Evolutionary conservation across 139 green algal genomes (phyloP).

Genomic region (Deuterostichococcus epilithicus): DNA sequence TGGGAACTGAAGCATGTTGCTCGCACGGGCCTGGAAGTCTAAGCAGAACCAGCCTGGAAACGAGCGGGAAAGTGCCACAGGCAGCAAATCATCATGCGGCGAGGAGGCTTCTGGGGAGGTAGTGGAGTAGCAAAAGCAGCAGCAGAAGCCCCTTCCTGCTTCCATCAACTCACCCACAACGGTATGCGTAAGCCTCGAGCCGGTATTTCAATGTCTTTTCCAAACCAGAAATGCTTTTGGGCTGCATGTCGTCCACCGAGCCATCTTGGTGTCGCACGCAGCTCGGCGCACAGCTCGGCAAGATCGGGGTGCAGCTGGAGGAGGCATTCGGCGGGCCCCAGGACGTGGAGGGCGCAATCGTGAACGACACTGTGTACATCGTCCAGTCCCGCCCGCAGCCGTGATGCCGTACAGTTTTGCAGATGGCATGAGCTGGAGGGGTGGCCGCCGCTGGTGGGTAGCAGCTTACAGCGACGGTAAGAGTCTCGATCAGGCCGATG

Average conservation of each 20-base stretch:
- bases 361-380: constrained; percentile 66
- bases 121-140: too few relatives aligned
- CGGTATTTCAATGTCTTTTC: background rate
- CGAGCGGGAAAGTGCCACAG: too few relatives aligned
- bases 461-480: too few relatives aligned
- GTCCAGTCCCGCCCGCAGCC: constrained; percentile 94
- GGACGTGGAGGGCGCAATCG: constrained; percentile 90
- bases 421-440: too few relatives aligned
- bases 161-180: too few relatives aligned
- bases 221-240: constrained; percentile 2
- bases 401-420: constrained; percentile 22
- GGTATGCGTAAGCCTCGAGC: too few relatives aligned
- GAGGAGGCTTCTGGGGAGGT: too few relatives aligned
- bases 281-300: constrained; percentile 46
- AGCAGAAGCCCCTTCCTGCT: too few relatives aligned
- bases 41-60: background rate
- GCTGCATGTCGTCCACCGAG: background rate
- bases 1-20: constrained; percentile 22
- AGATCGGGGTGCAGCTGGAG: constrained; percentile 65
- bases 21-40: background rate
- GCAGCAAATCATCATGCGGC: too few relatives aligned
- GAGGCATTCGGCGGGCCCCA: constrained; percentile 66
- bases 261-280: background rate
- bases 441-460: too few relatives aligned
- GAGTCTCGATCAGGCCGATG: too few relatives aligned